These are phyloP conservation scores for Oryza rufipogon DNA, from an alignment of 176 grass and related monocot species.

Conservation along the genomic window DNA sequence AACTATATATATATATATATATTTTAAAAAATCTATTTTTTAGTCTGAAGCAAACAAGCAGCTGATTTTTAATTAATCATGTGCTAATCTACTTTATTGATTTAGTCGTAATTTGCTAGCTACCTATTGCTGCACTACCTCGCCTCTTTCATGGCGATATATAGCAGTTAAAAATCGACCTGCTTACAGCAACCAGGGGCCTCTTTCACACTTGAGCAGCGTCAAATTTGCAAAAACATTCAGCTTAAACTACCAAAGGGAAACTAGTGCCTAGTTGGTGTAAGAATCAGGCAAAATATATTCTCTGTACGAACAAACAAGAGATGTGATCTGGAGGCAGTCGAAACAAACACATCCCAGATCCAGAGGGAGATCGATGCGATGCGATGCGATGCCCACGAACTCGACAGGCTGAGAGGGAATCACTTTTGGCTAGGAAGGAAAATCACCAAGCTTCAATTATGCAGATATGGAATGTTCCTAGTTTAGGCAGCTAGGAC, in stretches of 20 bases:
- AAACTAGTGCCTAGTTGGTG: background rate
- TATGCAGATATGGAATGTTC: background rate
- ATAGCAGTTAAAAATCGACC: no score
- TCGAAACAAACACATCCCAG: background rate
- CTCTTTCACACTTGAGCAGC: background rate
- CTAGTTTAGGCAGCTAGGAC: background rate
- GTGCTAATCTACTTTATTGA: no score
- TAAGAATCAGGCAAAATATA: background rate
- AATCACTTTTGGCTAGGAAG: background rate
- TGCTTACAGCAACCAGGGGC: background rate
- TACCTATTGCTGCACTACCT: no score
- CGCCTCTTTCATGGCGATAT: no score
- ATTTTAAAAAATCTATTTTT: no score
- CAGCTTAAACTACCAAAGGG: no score
- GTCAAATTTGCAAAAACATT: background rate
- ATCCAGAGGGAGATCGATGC: background rate
- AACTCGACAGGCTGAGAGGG: background rate
- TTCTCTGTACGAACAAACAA: background rate
- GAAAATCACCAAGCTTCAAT: background rate
- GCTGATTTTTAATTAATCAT: no score
- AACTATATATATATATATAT: no score
- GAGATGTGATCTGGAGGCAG: background rate
- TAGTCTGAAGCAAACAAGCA: no score
- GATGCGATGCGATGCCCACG: background rate
- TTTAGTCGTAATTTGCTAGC: no score